A percentile compares a stretch with the other conserved stretches of the same genome.
Evolutionary conservation across 2,329 filamentous ascomycete genomes (phyloP).

Genomic region (Fusarium secorum): DNA sequence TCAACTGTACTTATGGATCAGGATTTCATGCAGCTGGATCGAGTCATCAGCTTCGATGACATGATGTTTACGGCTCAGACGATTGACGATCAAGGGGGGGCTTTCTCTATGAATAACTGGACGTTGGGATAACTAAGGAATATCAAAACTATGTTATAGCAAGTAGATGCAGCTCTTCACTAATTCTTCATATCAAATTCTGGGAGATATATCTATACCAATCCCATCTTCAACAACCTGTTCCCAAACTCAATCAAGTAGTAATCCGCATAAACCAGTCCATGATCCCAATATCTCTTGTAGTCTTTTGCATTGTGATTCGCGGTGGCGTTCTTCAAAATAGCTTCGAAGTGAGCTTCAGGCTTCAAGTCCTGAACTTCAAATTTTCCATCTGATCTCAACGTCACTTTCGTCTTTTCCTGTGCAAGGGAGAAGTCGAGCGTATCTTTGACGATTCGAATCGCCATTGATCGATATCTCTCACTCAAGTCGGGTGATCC

Average conservation of each 20-base stretch:
- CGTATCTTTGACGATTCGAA: slow-evolving; percentile 44
- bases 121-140: neutral
- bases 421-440: slow-evolving; percentile 40
- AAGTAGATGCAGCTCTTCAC: too few species aligned
- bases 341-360: slow-evolving; percentile 41
- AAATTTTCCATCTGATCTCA: neutral
- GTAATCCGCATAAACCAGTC: slow-evolving; percentile 60
- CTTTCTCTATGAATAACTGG: slow-evolving; percentile 16
- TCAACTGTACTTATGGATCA: slow-evolving; percentile 46
- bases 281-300: slow-evolving; percentile 48
- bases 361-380: neutral
- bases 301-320: slow-evolving; percentile 46
- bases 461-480: slow-evolving; percentile 42
- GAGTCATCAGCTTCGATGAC: slow-evolving; percentile 49
- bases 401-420: slow-evolving; percentile 7
- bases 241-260: slow-evolving; percentile 50
- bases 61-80: slow-evolving; percentile 44
- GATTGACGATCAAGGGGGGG: slow-evolving; percentile 6
- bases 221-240: slow-evolving; percentile 22
- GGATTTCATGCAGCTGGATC: slow-evolving; percentile 45
- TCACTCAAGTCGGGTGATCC: slow-evolving; percentile 17
- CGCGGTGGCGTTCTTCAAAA: slow-evolving; percentile 47
- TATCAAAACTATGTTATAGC: neutral
- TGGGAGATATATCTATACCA: neutral
- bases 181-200: neutral